Evolutionary conservation across 2,329 filamentous ascomycete species (phyloP), one percentile per base, ranked within the genome.

Genomic region (Fusarium circinatum): DNA sequence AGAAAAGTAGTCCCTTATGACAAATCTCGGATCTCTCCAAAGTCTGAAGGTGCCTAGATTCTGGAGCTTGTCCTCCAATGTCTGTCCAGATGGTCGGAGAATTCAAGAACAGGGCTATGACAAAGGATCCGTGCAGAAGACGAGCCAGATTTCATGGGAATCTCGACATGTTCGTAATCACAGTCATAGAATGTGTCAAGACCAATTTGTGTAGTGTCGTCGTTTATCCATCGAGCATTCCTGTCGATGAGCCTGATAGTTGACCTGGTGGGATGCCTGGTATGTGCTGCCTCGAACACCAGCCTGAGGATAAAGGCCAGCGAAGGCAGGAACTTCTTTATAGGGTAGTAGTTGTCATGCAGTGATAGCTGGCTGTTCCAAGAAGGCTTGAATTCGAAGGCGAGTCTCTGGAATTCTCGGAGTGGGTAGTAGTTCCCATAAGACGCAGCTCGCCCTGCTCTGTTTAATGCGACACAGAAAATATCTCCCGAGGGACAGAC

Each of bases 41-140:
- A 9, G 24, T 28, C 44, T 14, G 5, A 17, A 48, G 22, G 1
- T 0, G 13, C 49, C n/a, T 0, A 36, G 3, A 15, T 26, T 22
- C 9, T 22, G 4, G 12, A 36, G 32, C 18, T 17, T 54, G 13
- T 26, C 32, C 32, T 38, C 49, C 9, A 54, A 14, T 5, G 24
- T 24, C 49, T 26, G 49, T 38, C 49, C 9, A 38, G 32, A 22
- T 54, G 49, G 13, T 28, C n/a, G 24, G 38, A 12, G 5, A 38
- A 38, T 13, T 54, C 2, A 0, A 54, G n/a, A 22, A 38, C 10
- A 6, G 18, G n/a, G 49, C 32, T 38, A 22, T 26, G 32, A 12
- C 24, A 20, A 24, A 36, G 10, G n/a, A 52, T 17, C 5, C 13
- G n/a, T 52, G 32, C n/a, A 17, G 32, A 22, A 26, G n/a, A 26